Percentiles rank a stretch among this genome's conserved stretches.
phyloP scores from a whole-genome alignment of 2,329 filamentous ascomycete species.

The Verticillium nubilum region DNA sequence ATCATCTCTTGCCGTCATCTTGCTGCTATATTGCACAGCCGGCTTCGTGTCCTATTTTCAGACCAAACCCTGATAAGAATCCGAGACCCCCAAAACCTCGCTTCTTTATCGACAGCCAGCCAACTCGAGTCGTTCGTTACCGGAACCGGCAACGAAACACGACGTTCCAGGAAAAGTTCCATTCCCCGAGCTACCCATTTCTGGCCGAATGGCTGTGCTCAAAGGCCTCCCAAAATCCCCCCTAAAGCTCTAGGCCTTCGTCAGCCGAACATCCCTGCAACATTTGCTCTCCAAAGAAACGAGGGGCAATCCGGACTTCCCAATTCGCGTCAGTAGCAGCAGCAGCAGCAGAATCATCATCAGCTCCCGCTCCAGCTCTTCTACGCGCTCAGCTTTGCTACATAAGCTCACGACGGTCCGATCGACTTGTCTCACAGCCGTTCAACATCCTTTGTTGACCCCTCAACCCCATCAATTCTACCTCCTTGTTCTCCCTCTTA shows the following conservation, averaged over 20 bases:
- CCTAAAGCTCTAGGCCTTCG: not conserved
- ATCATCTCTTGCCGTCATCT: not conserved
- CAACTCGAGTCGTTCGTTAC: not conserved
- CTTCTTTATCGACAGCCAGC: not conserved
- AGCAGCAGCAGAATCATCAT: not conserved
- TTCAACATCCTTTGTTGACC: not conserved
- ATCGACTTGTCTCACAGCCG: not conserved
- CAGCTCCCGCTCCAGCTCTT: not conserved
- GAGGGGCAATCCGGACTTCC: not conserved
- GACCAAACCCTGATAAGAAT: constrained; percentile 1
- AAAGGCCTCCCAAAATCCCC: constrained; percentile 7
- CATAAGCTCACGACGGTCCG: not conserved
- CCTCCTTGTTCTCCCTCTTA: not conserved
- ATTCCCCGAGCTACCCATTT: not conserved
- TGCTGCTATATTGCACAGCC: not conserved
- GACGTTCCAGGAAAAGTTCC: not conserved
- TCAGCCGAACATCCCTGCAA: not conserved
- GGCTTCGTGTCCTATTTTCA: constrained; percentile 1
- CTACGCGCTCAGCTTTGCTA: not conserved
- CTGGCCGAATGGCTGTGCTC: constrained; percentile 14
- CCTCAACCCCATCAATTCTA: not conserved
- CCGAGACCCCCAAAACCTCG: not conserved
- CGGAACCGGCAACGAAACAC: not conserved
- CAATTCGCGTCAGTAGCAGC: not conserved
- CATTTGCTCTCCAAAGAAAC: not conserved